Percentiles rank a stretch among this genome's conserved stretches.
These are phyloP conservation scores for Crucihimalaya himalaica DNA, from an alignment of 345 rosid species.

Conservation along the genomic window DNA sequence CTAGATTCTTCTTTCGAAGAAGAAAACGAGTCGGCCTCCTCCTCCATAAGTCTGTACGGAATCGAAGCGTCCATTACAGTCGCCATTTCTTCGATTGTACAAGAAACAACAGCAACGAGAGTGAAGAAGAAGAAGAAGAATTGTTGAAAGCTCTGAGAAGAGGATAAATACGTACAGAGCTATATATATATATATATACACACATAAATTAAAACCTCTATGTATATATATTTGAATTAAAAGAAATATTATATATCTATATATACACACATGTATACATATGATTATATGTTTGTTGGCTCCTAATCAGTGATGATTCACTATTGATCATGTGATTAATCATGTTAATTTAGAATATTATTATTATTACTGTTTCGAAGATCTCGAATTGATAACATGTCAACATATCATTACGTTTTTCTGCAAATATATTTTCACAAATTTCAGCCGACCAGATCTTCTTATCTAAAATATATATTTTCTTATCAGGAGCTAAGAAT, in stretches of 20 bases:
- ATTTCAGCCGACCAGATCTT: background rate
- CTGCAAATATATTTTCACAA: background rate
- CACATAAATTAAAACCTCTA: too few species aligned
- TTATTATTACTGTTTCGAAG: background rate
- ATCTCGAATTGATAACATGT: background rate
- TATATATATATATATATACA: background rate
- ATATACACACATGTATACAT: too few species aligned
- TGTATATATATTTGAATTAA: background rate
- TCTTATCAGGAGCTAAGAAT: background rate
- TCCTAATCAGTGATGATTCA: background rate
- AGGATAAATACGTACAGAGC: background rate
- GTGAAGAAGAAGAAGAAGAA: background rate
- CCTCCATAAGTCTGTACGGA: slow-evolving; percentile 32
- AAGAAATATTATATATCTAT: too few species aligned
- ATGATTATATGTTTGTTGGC: too few species aligned
- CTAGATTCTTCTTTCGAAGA: slow-evolving; percentile 29
- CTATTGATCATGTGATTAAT: background rate
- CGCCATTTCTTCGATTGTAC: slow-evolving; percentile 28
- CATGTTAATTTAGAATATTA: background rate
- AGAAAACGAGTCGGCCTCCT: background rate
- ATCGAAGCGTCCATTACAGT: slow-evolving; percentile 21
- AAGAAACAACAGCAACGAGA: background rate
- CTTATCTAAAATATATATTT: background rate
- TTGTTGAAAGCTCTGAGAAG: background rate
- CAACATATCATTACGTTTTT: background rate